phyloP scores from a whole-genome alignment of 2,329 filamentous ascomycete genomes.

The Cryphonectria japonica region DNA sequence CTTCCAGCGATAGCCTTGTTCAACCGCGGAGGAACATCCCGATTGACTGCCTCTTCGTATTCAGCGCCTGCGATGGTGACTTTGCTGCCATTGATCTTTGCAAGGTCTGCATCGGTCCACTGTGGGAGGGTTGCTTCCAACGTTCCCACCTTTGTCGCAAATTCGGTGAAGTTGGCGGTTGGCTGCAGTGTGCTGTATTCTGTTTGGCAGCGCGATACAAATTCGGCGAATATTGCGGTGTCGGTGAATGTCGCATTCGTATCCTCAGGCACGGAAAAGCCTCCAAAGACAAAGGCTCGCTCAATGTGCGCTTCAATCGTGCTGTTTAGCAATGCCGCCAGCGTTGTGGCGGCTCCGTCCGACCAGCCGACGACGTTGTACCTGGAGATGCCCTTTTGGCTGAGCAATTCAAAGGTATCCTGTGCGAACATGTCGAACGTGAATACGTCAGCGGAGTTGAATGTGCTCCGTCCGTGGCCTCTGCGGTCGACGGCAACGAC shows the following conservation, averaged over 20 bases:
- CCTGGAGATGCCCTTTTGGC: conserved; percentile 39
- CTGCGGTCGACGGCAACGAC: conserved; percentile 48
- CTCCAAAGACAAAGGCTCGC: conserved; percentile 47
- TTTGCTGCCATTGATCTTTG: conserved; percentile 35
- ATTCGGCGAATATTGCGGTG: conserved; percentile 40
- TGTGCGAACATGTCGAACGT: conserved; percentile 45
- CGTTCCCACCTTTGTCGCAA: conserved; percentile 43
- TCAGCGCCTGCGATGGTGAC: conserved; percentile 38
- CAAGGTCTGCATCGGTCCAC: conserved; percentile 32
- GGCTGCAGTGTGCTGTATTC: conserved; percentile 45
- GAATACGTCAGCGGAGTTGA: conserved; percentile 41
- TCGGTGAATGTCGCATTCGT: conserved; percentile 41
- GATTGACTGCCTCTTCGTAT: conserved; percentile 45
- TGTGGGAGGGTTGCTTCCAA: conserved; percentile 44
- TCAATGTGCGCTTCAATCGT: conserved; percentile 39
- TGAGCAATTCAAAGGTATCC: conserved; percentile 37
- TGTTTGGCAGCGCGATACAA: conserved; percentile 40
- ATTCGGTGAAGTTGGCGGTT: conserved; percentile 41
- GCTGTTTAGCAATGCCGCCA: conserved; percentile 42
- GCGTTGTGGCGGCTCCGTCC: conserved; percentile 45
- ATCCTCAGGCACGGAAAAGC: conserved; percentile 38
- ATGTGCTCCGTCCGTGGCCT: conserved; percentile 47
- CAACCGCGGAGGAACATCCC: conserved; percentile 41
- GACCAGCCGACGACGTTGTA: conserved; percentile 47
- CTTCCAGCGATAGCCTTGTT: conserved; percentile 44